Base-by-base conservation (phyloP, 2,329 filamentous ascomycete genomes). In the Bretziella fagacearum region DNA sequence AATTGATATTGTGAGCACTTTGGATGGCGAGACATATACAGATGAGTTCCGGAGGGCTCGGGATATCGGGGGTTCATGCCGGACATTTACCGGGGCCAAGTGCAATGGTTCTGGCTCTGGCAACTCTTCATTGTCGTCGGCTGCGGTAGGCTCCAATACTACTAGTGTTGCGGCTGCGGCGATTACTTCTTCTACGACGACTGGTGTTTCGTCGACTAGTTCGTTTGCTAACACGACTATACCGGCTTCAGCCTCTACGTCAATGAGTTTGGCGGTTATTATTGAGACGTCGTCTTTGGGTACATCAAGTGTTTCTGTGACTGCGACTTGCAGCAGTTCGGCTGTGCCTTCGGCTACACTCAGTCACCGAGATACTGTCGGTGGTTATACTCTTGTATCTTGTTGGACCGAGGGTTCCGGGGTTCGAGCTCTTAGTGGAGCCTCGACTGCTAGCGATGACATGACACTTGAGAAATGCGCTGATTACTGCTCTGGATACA, bases 401-500 rank as follows among this genome's bases (percentile, higher is more conserved):
- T 73, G 69, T 56, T 65, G 65, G 58, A 66, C 63, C n/a, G 70
- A 72, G 52, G 64, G 62, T 4, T 59, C 58, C 10, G 60, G 58
- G 20, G 55, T 52, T 6, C 64, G 70, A n/a, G 68, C 70, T 4
- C 59, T 73, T 5, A 48, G 52, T 13, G 65, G 59, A 18, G 59
- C 58, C 3, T 52, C 58, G 3, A 66, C 63, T 43, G 65, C 63
- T 17, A 65, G 67, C 52, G 65, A 71, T 32, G 58, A 58, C 18
- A 71, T 71, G 68, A 71, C 68, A 2, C 56, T 70, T 7, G 67
- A 70, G 48, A 60, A 57, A 35, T 72, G 69, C 55, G 61, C 63
- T 59, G 51, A 52, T 2, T 67, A 64, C 56, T 72, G 68, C 59
- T 62, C 60, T 2, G 60, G 59, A 1, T 71, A 63, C 54, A 57